Conservation (phyloP, 2,329 filamentous ascomycete genomes). For the Epichloe bromicola region DNA sequence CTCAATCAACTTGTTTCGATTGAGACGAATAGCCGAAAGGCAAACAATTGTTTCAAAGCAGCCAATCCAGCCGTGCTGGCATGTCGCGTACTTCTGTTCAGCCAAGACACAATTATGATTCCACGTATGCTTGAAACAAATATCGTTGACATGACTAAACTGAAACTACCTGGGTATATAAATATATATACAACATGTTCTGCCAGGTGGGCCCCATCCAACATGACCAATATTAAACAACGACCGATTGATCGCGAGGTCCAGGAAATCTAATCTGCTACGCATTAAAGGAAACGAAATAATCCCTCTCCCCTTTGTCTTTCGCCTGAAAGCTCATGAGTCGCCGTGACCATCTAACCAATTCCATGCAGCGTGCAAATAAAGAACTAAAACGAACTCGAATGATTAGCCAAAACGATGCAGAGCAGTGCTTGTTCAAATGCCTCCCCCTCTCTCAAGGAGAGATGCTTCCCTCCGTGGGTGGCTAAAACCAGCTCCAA, state of each 20-base stretch:
- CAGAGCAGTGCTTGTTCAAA: not conserved
- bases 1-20: too few relatives aligned
- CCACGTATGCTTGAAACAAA: too few relatives aligned
- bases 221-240: not conserved
- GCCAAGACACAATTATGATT: too few relatives aligned
- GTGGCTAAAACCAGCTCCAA: conserved; percentile 20
- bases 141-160: not conserved
- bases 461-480: not conserved
- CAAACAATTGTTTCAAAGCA: too few relatives aligned
- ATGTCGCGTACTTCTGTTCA: too few relatives aligned
- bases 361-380: too few relatives aligned
- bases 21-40: too few relatives aligned
- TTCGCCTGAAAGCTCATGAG: not conserved
- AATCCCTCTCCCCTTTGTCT: not conserved
- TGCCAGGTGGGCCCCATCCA: too few relatives aligned
- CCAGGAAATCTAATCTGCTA: not conserved
- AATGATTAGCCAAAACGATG: too few relatives aligned
- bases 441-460: not conserved
- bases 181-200: not conserved
- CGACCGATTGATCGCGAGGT: not conserved
- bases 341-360: not conserved
- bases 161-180: not conserved
- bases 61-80: too few relatives aligned
- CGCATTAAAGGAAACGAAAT: not conserved
- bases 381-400: too few relatives aligned